A percentile compares a stretch with the other conserved stretches of the same genome.
phyloP scores from a whole-genome alignment of 768 basidiomycete genomes.

The Tricholoma furcatifolium region DNA sequence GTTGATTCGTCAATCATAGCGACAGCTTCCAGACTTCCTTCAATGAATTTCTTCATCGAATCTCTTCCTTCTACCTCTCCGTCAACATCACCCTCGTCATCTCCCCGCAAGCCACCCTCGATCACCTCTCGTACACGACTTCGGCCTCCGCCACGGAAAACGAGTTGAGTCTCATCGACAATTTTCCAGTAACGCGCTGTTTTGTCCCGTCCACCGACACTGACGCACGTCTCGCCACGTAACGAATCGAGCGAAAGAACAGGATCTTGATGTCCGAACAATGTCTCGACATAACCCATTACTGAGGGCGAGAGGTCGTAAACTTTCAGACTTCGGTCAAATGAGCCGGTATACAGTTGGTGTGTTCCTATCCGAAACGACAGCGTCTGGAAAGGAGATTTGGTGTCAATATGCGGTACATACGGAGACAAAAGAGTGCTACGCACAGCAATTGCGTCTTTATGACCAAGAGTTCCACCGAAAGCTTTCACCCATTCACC shows the following conservation, averaged over 20 bases:
- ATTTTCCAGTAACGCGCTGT: slow-evolving; percentile 97
- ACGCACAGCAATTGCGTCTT: slow-evolving; percentile 38
- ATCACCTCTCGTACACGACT: slow-evolving; percentile 77
- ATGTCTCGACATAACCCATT: slow-evolving; percentile 92
- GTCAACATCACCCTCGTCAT: slow-evolving; percentile 49
- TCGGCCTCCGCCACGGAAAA: slow-evolving; percentile 93
- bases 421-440: neutral
- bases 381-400: slow-evolving; percentile 43
- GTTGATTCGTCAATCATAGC: slow-evolving; percentile 95
- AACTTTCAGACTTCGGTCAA: slow-evolving; percentile 88
- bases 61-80: slow-evolving; percentile 29
- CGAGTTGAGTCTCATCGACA: slow-evolving; percentile 90
- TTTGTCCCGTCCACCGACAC: slow-evolving; percentile 87
- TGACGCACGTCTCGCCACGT: slow-evolving; percentile 81
- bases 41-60: slow-evolving; percentile 58
- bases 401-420: slow-evolving; percentile 1
- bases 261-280: slow-evolving; percentile 96
- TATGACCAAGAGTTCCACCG: slow-evolving; percentile 72
- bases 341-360: slow-evolving; percentile 73
- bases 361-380: slow-evolving; percentile 77
- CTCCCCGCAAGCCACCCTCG: slow-evolving; percentile 72
- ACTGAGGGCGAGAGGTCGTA: slow-evolving; percentile 71
- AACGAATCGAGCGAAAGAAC: slow-evolving; percentile 78
- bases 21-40: slow-evolving; percentile 90
- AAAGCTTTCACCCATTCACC: slow-evolving; percentile 79